Percentiles rank a stretch among this genome's conserved stretches.
Conservation (phyloP, 768 basidiomycete species). For the Rhodotorula kratochvilovae region DNA sequence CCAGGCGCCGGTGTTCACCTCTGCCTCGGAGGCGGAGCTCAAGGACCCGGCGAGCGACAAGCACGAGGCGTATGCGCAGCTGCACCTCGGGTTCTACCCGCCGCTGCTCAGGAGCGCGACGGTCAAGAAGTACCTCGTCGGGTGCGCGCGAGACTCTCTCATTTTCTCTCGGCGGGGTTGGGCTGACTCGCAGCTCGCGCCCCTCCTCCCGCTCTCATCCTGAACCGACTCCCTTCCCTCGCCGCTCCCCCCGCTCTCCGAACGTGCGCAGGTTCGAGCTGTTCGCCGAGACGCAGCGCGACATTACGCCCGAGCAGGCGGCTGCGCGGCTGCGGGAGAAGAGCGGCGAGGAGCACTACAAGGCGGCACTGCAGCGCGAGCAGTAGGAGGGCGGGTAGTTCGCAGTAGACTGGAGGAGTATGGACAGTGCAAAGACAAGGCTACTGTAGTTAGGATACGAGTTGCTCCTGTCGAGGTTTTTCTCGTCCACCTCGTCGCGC, state of each 20-base stretch:
- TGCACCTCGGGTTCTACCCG: constrained; percentile 82
- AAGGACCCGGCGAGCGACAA: too few relatives aligned
- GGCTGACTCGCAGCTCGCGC: too few relatives aligned
- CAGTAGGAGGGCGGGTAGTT: not conserved
- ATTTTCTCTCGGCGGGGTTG: too few relatives aligned
- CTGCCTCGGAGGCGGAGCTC: constrained; percentile 43
- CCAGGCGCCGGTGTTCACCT: constrained; percentile 59
- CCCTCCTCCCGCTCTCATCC: too few relatives aligned
- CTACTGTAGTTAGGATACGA: too few relatives aligned
- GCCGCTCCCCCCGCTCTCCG: too few relatives aligned
- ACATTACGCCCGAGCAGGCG: constrained; percentile 83
- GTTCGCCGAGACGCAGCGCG: constrained; percentile 84
- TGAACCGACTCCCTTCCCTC: too few relatives aligned
- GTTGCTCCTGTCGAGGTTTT: too few relatives aligned
- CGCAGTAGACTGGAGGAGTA: too few relatives aligned
- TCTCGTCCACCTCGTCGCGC: too few relatives aligned
- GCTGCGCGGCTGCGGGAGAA: constrained; percentile 50
- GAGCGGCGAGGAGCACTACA: constrained; percentile 60
- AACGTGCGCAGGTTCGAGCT: constrained; percentile 64
- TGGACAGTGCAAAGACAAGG: too few relatives aligned
- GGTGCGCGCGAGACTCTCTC: constrained; percentile 43
- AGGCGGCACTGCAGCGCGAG: constrained; percentile 7
- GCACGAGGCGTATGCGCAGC: constrained; percentile 61
- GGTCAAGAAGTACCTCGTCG: constrained; percentile 83
- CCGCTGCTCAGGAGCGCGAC: constrained; percentile 75